Base-by-base conservation (phyloP, 495 filamentous ascomycete genomes). In the Penicillium dipodomyicola region DNA sequence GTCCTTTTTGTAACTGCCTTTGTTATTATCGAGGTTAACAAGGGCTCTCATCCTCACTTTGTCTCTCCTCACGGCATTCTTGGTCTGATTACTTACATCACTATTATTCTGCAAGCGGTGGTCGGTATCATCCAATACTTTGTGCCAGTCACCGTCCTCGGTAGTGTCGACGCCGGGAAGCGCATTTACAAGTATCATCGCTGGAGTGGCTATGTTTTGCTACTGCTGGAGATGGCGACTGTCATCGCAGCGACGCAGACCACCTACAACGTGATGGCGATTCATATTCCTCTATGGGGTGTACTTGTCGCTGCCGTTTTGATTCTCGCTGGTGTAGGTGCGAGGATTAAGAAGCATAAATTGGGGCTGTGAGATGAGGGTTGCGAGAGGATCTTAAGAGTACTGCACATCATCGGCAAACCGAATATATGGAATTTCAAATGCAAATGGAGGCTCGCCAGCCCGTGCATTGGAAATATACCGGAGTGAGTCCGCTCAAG, bases 131-230 rank as follows among this genome's bases (percentile, higher is more conserved):
- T 88, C 17, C 88, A 91, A 67, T 96, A 84, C 74, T 90, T 82
- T 52, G 62, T 82, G 5, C 92, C 92, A 0, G 56, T 58, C 0
- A 42, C 49, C 4, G 53, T 96, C 0, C 90, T 91, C 57, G 92
- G 92, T 19, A 84, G 90, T 58, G 85, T 85, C 53, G 85, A 88
- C 23, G 87, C 83, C 1, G 93, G 90, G 29, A 95, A 92, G 78
- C 76, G 72, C 35, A 59, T 94, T 32, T 97, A 92, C 75, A 96
- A 96, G 67, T 96, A 92, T 63, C 93, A 97, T 70, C 84, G 93
- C 14, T 72, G 77, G 54, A 77, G 75, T n/a, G 93, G 93, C 17
- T 97, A 97, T 71, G 60, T 83, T 35, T 71, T 92, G 58, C 65
- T 96, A 46, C 55, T 84, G 48, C 54, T 93, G 67, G 80, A 88